A percentile compares a stretch with the other conserved stretches of the same genome.
These are phyloP conservation scores for Tetrapisispora iriomotensis DNA, from an alignment of 805 yeast genomes.

Conservation along the genomic window DNA sequence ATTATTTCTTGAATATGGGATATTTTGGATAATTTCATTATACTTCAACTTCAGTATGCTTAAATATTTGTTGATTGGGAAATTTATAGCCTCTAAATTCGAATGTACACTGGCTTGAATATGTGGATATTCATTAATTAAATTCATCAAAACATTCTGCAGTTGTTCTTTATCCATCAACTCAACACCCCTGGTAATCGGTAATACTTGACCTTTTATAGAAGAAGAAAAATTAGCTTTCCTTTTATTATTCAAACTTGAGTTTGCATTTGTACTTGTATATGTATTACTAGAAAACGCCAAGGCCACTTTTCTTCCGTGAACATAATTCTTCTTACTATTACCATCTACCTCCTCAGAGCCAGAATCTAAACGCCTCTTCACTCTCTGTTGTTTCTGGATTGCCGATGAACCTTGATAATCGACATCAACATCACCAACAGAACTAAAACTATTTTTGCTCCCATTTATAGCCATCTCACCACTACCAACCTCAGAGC, in stretches of 20 bases:
- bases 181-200: constrained; percentile 26
- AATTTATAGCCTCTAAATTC: constrained; percentile 10
- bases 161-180: constrained; percentile 25
- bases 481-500: too few species aligned
- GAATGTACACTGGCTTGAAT: constrained; percentile 13
- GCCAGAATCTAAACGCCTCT: too few species aligned
- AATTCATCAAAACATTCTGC: constrained; percentile 14
- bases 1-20: constrained; percentile 23
- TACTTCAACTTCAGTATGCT: constrained; percentile 16
- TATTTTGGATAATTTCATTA: constrained; percentile 14
- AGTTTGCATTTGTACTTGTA: not conserved
- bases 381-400: too few species aligned
- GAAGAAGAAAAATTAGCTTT: constrained; percentile 9
- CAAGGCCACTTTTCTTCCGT: not conserved
- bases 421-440: too few species aligned
- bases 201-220: constrained; percentile 25
- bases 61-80: constrained; percentile 18
- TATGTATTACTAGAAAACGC: not conserved
- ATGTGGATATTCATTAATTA: constrained; percentile 21
- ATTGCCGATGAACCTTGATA: too few species aligned
- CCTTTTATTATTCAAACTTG: constrained; percentile 10
- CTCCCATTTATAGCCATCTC: too few species aligned
- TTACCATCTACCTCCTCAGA: too few species aligned
- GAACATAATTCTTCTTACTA: not conserved
- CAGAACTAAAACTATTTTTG: too few species aligned